Evolutionary conservation across 163 green algal species (phyloP).

Genomic region (Chloroidium sp.): DNA sequence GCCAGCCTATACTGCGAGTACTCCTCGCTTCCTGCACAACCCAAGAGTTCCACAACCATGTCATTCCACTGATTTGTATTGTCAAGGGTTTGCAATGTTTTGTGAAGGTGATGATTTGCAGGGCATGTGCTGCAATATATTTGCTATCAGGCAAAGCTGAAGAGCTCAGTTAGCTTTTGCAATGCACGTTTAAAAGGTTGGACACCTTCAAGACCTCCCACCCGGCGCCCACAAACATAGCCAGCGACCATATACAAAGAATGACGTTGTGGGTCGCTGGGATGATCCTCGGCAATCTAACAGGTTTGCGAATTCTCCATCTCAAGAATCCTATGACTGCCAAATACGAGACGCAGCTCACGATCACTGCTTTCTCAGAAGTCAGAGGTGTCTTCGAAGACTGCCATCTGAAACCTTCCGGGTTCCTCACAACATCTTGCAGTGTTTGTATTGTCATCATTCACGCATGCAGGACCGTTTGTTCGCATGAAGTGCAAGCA

Average conservation of each 20-base stretch:
- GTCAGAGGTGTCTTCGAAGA: constrained; percentile 12
- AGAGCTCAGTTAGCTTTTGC: not conserved
- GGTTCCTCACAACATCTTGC: not conserved
- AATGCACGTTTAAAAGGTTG: not conserved
- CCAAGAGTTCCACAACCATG: too few relatives aligned
- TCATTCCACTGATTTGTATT: too few relatives aligned
- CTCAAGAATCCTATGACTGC: constrained; percentile 3
- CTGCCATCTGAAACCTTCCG: constrained; percentile 14
- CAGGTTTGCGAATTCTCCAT: not conserved
- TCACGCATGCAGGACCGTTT: too few relatives aligned
- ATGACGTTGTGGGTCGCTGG: constrained; percentile 29
- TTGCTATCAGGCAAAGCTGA: too few relatives aligned
- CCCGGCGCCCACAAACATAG: constrained; percentile 28
- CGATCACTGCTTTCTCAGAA: not conserved
- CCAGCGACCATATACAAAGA: constrained; percentile 21
- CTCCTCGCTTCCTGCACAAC: too few relatives aligned
- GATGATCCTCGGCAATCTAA: constrained; percentile 10
- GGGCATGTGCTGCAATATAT: too few relatives aligned
- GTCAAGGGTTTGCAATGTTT: too few relatives aligned
- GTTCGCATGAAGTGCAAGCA: too few relatives aligned
- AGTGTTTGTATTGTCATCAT: not conserved
- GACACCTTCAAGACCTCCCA: constrained; percentile 3
- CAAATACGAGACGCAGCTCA: constrained; percentile 10
- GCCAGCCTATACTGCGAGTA: too few relatives aligned
- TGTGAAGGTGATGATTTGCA: too few relatives aligned